phyloP scores from a whole-genome alignment of 164 flowering plant genomes.

The Protea cynaroides region DNA sequence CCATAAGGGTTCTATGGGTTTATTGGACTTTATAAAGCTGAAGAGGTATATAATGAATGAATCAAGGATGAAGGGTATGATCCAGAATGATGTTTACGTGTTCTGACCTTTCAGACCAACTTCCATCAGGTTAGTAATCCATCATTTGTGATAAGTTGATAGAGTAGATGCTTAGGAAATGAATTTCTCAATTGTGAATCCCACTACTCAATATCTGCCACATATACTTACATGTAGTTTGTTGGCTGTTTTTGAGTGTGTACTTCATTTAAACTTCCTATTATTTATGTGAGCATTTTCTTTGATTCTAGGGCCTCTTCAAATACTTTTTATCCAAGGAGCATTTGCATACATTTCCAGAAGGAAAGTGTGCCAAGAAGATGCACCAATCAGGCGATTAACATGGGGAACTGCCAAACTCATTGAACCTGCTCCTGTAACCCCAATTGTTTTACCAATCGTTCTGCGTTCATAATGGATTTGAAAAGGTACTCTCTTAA shows the following conservation, averaged over 20 bases:
- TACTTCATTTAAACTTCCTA: background rate
- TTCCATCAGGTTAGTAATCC: slow-evolving; percentile 1
- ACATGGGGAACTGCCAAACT: slow-evolving; percentile 99
- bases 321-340: slow-evolving; percentile 19
- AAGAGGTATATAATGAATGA: too few relatives aligned
- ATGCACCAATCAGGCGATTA: slow-evolving; percentile 65
- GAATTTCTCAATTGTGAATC: background rate
- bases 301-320: slow-evolving; percentile 11
- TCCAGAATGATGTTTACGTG: too few relatives aligned
- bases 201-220: background rate
- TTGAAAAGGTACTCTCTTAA: slow-evolving; percentile 57
- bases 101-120: background rate
- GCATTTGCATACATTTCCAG: slow-evolving; percentile 95
- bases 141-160: too few relatives aligned
- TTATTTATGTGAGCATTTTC: slow-evolving; percentile 7
- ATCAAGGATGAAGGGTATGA: too few relatives aligned
- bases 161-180: background rate
- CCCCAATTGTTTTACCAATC: slow-evolving; percentile 94
- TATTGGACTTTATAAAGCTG: too few relatives aligned
- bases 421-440: slow-evolving; percentile 74
- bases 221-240: background rate
- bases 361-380: slow-evolving; percentile 85
- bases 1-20: too few relatives aligned
- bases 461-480: slow-evolving; percentile 78
- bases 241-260: background rate